Evolutionary conservation across 2,329 filamentous ascomycete genomes (phyloP).

Genomic region (Colletotrichum incanum): DNA sequence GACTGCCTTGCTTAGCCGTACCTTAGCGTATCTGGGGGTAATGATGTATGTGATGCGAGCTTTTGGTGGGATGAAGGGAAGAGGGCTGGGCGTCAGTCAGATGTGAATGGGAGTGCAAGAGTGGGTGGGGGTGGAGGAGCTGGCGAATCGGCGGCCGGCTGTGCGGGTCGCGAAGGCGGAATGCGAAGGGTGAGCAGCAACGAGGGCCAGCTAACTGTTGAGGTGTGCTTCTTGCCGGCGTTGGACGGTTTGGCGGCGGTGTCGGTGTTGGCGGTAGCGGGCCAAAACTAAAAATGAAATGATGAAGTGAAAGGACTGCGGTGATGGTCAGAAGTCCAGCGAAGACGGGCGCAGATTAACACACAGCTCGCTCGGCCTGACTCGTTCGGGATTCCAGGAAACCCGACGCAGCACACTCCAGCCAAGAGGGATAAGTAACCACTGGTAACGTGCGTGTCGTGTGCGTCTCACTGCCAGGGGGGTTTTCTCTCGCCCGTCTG

Average conservation of each 20-base stretch:
- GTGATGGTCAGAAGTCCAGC: conserved; percentile 1
- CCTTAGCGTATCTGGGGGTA: conserved; percentile 8
- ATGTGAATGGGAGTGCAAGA: not conserved
- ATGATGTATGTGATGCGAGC: conserved; percentile 6
- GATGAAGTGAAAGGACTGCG: not conserved
- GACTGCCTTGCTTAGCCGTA: conserved; percentile 12
- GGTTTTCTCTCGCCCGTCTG: not conserved
- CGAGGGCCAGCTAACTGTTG: not conserved
- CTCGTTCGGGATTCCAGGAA: conserved; percentile 32
- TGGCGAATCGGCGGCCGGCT: not conserved
- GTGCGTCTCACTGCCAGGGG: conserved; percentile 2
- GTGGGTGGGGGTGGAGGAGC: conserved; percentile 8
- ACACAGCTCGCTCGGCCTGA: conserved; percentile 20
- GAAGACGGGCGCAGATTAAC: conserved; percentile 24
- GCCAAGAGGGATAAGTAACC: conserved; percentile 23
- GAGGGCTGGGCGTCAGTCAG: conserved; percentile 2
- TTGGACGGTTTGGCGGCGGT: not conserved
- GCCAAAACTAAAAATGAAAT: conserved; percentile 21
- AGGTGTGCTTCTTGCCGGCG: not conserved
- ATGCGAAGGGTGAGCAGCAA: not conserved
- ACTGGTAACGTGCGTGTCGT: conserved; percentile 6
- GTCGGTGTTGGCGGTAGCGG: conserved; percentile 17
- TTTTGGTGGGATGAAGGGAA: conserved; percentile 6
- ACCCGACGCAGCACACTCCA: conserved; percentile 21
- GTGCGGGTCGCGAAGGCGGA: conserved; percentile 6